Evolutionary conservation across 257 asterid genomes (phyloP).

Genomic region (Penstemon eatonii): DNA sequence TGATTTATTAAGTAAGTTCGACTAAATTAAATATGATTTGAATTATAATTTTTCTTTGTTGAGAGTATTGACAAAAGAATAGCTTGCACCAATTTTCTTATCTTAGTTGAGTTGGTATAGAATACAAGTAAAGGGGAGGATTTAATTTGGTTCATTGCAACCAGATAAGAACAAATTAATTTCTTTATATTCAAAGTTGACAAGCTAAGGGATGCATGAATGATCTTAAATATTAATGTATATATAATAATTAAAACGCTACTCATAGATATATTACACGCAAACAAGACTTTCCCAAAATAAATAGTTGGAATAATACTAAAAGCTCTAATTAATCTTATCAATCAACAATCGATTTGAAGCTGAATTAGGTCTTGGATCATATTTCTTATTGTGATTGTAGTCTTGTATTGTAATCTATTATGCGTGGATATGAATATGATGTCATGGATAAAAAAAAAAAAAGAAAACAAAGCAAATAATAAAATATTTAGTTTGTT

Average conservation of each 20-base stretch:
- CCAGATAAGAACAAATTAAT: slow-evolving; percentile 37
- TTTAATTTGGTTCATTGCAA: too few relatives aligned
- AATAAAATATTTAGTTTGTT: too few relatives aligned
- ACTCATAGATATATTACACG: slow-evolving; percentile 1
- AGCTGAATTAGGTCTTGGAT: too few relatives aligned
- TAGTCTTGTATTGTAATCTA: not conserved
- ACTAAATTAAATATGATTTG: too few relatives aligned
- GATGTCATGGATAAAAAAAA: too few relatives aligned
- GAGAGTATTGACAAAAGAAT: not conserved
- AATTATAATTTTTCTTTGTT: too few relatives aligned
- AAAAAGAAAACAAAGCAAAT: too few relatives aligned
- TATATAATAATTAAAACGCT: not conserved
- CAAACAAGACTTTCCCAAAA: not conserved
- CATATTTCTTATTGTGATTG: not conserved
- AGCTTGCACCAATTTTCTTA: slow-evolving; percentile 25
- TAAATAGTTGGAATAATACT: not conserved
- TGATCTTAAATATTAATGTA: slow-evolving; percentile 18
- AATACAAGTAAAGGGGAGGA: not conserved
- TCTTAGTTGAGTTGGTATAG: not conserved
- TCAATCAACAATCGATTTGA: too few relatives aligned
- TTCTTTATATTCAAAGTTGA: slow-evolving; percentile 40
- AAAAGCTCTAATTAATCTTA: too few relatives aligned
- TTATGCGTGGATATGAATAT: too few relatives aligned
- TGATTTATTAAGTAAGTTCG: too few relatives aligned
- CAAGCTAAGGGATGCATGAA: slow-evolving; percentile 20